Conservation (phyloP, 305 asterid genomes). For the Solanum hybrid region DNA sequence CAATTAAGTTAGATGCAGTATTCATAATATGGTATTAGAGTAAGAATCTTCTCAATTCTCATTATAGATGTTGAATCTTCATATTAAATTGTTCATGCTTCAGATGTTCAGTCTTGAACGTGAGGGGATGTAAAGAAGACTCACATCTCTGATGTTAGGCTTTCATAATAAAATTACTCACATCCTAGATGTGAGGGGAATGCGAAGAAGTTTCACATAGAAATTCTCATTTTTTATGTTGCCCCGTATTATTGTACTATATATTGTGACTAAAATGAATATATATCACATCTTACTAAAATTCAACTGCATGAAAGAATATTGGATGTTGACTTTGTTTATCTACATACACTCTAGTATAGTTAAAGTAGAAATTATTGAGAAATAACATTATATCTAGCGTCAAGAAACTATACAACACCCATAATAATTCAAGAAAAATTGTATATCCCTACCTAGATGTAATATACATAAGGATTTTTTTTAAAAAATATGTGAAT, state of each 20-base stretch:
- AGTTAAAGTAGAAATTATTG: not conserved
- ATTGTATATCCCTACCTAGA: not conserved
- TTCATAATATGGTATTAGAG: not conserved
- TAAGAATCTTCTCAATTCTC: not conserved
- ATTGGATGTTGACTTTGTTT: not conserved
- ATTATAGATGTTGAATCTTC: not conserved
- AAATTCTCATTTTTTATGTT: not conserved
- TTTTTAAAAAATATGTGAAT: not conserved
- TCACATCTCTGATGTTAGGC: not conserved
- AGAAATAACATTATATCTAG: not conserved
- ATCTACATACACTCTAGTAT: not conserved
- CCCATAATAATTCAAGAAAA: not conserved
- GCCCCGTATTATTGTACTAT: not conserved
- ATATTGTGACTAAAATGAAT: not conserved
- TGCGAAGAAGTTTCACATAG: not conserved
- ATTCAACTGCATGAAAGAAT: not conserved
- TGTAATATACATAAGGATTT: too few relatives aligned
- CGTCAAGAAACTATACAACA: not conserved
- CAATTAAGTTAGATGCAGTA: not conserved
- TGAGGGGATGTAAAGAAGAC: not conserved
- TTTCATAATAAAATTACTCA: not conserved
- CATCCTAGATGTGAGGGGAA: not conserved
- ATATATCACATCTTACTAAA: not conserved
- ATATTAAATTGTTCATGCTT: not conserved
- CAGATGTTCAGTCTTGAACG: not conserved